These are phyloP conservation scores for Flagelloscypha sp. DNA, from an alignment of 768 basidiomycete species.

Conservation along the genomic window DNA sequence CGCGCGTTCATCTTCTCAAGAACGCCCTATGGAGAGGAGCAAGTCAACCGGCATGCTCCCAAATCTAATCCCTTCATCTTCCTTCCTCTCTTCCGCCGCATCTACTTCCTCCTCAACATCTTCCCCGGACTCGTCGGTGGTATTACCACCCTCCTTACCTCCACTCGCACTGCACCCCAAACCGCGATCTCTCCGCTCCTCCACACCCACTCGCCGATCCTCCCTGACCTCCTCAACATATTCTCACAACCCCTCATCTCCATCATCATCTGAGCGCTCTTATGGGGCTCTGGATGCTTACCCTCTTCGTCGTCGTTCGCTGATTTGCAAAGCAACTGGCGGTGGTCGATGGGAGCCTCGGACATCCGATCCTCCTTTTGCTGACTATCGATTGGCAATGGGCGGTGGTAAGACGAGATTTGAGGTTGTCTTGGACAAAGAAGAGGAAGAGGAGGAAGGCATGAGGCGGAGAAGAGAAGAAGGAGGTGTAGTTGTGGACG, in stretches of 20 bases:
- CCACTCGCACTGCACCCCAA: slow-evolving; percentile 20
- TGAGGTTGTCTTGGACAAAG: slow-evolving; percentile 25
- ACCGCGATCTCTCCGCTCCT: too few species aligned
- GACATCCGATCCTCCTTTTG: too few species aligned
- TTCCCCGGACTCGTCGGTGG: slow-evolving; percentile 17
- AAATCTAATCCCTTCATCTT: slow-evolving; percentile 25
- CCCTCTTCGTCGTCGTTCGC: slow-evolving; percentile 56
- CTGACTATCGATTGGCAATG: too few species aligned
- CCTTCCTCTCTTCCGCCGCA: slow-evolving; percentile 26
- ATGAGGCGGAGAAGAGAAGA: slow-evolving; percentile 20
- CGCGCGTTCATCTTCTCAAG: too few species aligned
- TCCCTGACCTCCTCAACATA: background rate
- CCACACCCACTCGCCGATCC: too few species aligned
- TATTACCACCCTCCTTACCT: slow-evolving; percentile 24
- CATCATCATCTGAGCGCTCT: slow-evolving; percentile 30
- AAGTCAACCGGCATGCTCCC: too few species aligned
- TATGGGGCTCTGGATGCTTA: slow-evolving; percentile 70
- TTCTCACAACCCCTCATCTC: background rate
- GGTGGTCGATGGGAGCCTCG: slow-evolving; percentile 81
- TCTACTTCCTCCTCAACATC: slow-evolving; percentile 21
- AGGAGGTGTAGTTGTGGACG: slow-evolving; percentile 13
- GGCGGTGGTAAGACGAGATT: too few species aligned
- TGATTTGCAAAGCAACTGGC: slow-evolving; percentile 70
- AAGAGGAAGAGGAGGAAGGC: slow-evolving; percentile 10
- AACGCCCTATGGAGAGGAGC: too few species aligned